phyloP scores from a whole-genome alignment of 805 yeast species.

The Scheffersomyces ergatensis region DNA sequence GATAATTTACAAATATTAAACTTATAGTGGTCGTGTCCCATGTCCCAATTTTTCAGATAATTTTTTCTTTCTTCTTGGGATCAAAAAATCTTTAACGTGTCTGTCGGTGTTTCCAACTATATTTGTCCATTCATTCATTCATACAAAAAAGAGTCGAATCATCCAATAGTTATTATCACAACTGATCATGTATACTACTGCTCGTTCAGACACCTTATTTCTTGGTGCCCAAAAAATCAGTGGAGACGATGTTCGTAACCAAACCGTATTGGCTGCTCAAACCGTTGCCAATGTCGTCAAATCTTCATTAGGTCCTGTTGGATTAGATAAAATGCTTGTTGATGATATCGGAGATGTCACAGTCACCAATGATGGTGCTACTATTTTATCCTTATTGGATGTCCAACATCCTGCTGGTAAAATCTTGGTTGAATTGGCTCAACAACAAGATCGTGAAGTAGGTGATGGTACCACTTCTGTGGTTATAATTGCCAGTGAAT shows the following conservation, averaged over 20 bases:
- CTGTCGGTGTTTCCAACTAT: no score
- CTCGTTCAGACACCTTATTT: slow-evolving; percentile 90
- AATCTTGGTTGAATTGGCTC: slow-evolving; percentile 93
- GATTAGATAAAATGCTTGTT: slow-evolving; percentile 96
- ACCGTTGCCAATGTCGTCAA: slow-evolving; percentile 83
- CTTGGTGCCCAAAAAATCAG: slow-evolving; percentile 94
- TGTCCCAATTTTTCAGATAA: not conserved
- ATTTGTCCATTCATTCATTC: no score
- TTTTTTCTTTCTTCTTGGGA: slow-evolving; percentile 4
- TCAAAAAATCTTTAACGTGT: no score
- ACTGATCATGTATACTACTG: slow-evolving; percentile 57
- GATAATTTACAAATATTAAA: no score
- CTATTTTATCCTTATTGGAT: slow-evolving; percentile 83
- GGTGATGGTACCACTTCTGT: slow-evolving; percentile 99
- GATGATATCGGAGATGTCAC: slow-evolving; percentile 99
- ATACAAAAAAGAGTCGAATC: no score
- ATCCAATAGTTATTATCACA: no score
- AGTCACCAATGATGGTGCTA: slow-evolving; percentile 98
- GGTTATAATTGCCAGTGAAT: slow-evolving; percentile 91
- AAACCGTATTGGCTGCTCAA: slow-evolving; percentile 91
- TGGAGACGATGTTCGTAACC: slow-evolving; percentile 95
- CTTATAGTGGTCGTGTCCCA: slow-evolving; percentile 1
- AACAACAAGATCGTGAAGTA: slow-evolving; percentile 97
- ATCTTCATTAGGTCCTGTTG: slow-evolving; percentile 96
- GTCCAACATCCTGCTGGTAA: slow-evolving; percentile 99